Base-by-base conservation (phyloP, 208 protist genomes). In the Wallacemonas rigidus region DNA sequence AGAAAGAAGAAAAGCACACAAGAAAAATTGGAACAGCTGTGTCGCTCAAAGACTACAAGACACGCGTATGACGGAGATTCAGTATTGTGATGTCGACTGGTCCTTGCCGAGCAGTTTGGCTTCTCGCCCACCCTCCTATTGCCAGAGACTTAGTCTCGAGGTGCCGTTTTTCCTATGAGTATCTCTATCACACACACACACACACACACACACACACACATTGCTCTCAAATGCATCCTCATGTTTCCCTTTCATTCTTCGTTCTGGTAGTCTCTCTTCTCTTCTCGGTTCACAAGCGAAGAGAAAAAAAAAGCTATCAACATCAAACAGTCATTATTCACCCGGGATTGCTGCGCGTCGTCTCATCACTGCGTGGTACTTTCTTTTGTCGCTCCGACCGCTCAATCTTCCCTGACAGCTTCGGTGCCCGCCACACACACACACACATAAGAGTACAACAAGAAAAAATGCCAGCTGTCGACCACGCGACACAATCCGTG, bases 291-390 rank as follows among this genome's bases (percentile, higher is more conserved):
- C 26, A 26, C 6, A 39, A 11, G 26, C 7, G 36, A 70, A 55
- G 2, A 26, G 7, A 26, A 11, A 55, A 38, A 38, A 44, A 63
- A 11, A 67, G n/a, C 39, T 39, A 53, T 58, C 3, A 58, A 58
- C 53, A 58, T 58, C 53, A n/a, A 58, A 58, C 11, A 58, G 53
- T 58, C 53, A 58, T 58, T 58, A 58, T 58, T n/a, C 53, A 58
- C 45, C 12, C 45, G 6, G 12, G 45, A 12, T 50, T 14, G 12
- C 45, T 12, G 45, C 12, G 45, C 45, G 45, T 12, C 12, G 0
- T 14, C 45, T 50, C 8, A 44, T 43, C 2, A 55, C 62, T 38
- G 38, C 2, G 15, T 7, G 8, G 0, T 0, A 26, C 26, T 26
- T 26, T 26, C 26, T 26, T 26, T 26, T 26, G 26, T 26, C 26